Evolutionary conservation across 2,329 filamentous ascomycete species (phyloP), one percentile per base, ranked within the genome.

Genomic region (Blastomyces silverae): DNA sequence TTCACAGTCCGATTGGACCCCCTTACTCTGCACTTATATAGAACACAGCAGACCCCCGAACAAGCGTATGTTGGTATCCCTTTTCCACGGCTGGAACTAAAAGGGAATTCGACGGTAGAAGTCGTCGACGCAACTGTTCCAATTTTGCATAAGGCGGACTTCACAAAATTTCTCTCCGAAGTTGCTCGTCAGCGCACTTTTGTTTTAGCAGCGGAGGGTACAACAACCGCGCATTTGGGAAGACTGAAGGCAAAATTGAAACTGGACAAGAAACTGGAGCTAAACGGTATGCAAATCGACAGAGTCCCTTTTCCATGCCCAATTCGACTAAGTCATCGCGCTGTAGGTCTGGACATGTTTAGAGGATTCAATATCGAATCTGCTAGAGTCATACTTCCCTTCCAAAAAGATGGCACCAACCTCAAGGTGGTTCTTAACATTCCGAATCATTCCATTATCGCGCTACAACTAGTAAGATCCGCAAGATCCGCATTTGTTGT

Each of bases 401-500:
- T 77, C 1, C 66, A 69, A 31, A 70, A 71, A 0, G 74, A 79
- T 20, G 79, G 78, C 13, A 74, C 73, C 61, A 82, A 82, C 67
- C 69, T 83, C 63, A 73, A 73, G 34, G 81, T 80, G 1, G 71
- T 72, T 1, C 71, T 82, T 10, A 79, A 74, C 55, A 69, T 83
- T 20, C 81, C 81, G 1, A 83, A 83, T 67, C 71, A 73, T 44
- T 79, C 80, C 2, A 70, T 76, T 0, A 72, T 83, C 1, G 75
- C 75, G 0, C 77, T 83, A 6, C 78, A 67, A 15, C 37, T 73
- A 68, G 61, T 72, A 69, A 34, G 59, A 22, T 31, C 10, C 34
- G 22, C 42, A 20, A 28, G 2, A n/a, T 6, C 10, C 25, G 31
- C 20, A 46, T 44, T 39, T 60, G 8, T 1, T 37, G 1, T 31